These are phyloP conservation scores for Poteriospumella lacustris DNA, from an alignment of 108 stramenopile species.

Conservation along the genomic window DNA sequence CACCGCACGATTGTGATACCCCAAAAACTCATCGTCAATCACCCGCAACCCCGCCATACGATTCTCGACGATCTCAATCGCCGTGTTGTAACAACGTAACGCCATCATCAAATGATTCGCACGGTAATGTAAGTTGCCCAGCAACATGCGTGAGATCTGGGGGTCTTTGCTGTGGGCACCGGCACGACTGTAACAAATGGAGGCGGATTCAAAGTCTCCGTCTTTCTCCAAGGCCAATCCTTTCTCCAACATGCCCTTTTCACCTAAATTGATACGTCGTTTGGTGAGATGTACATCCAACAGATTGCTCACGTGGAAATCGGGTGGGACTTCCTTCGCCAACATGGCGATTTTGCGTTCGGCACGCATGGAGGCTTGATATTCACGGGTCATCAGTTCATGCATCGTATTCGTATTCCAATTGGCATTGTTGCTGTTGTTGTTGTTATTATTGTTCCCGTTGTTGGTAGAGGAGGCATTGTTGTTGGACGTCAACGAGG, in stretches of 20 bases:
- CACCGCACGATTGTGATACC: background rate
- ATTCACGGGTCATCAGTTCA: too few species aligned
- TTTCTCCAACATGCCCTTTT: background rate
- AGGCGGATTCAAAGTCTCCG: background rate
- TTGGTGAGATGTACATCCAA: constrained; percentile 10
- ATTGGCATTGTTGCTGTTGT: too few species aligned
- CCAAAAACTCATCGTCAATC: background rate
- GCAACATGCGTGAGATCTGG: background rate
- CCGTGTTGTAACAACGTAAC: background rate
- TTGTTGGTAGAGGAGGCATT: too few species aligned
- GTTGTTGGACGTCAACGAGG: too few species aligned
- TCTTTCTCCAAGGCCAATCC: background rate
- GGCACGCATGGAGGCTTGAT: too few species aligned
- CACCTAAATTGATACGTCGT: constrained; percentile 5
- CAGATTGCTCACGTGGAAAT: background rate
- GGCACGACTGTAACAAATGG: background rate
- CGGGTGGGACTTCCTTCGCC: background rate
- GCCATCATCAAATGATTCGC: background rate
- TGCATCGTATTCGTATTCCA: too few species aligned
- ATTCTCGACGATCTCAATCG: background rate
- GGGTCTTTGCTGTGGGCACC: constrained; percentile 15
- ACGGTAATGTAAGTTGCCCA: constrained; percentile 3
- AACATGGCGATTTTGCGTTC: background rate
- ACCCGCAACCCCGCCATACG: background rate
- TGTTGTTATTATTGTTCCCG: too few species aligned